Evolutionary conservation across 2,329 filamentous ascomycete genomes (phyloP).

Genomic region (Parastagonospora nodorum): DNA sequence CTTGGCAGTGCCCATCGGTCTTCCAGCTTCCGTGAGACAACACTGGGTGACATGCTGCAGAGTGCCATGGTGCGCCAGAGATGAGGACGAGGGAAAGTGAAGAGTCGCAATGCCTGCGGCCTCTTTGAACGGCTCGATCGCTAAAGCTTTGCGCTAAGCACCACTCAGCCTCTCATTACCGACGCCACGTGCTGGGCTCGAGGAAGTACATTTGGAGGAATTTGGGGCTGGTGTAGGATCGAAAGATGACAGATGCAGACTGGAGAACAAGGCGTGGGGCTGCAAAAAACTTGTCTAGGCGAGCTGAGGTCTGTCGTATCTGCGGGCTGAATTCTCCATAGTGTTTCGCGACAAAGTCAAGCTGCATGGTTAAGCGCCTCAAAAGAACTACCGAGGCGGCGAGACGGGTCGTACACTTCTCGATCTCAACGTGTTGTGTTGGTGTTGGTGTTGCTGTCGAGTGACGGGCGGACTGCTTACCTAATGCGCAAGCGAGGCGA

Average conservation of each 20-base stretch:
- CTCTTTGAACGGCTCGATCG: neutral
- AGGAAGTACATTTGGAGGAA: no score
- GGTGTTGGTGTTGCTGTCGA: neutral
- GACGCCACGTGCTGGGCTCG: no score
- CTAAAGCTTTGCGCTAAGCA: no score
- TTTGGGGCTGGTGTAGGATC: no score
- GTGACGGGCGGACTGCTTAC: neutral
- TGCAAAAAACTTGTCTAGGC: neutral
- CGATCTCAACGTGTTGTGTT: no score
- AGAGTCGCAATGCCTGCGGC: slow-evolving; percentile 1
- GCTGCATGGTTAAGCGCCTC: neutral
- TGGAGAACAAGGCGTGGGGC: no score
- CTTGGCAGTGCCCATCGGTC: no score
- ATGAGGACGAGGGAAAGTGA: neutral
- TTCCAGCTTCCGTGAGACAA: neutral
- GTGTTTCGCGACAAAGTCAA: neutral
- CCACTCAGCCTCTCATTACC: no score
- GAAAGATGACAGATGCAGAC: no score
- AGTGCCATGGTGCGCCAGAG: neutral
- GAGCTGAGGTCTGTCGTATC: neutral
- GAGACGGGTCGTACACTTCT: neutral
- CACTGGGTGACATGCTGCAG: neutral
- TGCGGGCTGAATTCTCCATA: no score
- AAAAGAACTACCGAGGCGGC: neutral
- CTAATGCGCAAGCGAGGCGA: slow-evolving; percentile 1